These are phyloP conservation scores for Penicillium concentricum DNA, from an alignment of 2,329 filamentous ascomycete genomes.

Conservation along the genomic window DNA sequence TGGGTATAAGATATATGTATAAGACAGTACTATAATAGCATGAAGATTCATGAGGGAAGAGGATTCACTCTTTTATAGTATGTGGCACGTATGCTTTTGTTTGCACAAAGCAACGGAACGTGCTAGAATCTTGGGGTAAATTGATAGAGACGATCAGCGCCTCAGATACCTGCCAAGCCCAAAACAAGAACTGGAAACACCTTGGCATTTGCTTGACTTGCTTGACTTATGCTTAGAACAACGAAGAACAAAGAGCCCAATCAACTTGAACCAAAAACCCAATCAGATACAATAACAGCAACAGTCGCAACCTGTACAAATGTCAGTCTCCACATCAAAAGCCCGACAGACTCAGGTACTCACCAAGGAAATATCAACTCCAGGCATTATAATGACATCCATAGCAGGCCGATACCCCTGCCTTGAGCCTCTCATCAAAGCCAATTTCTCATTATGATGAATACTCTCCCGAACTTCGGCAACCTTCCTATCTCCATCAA, in stretches of 20 bases:
- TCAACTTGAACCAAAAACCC: slow-evolving; percentile 18
- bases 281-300: slow-evolving; percentile 22
- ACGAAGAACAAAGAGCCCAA: background rate
- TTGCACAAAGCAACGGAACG: background rate
- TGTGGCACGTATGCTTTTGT: background rate
- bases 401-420: slow-evolving; percentile 24
- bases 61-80: background rate
- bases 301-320: slow-evolving; percentile 17
- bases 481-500: slow-evolving; percentile 23
- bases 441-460: slow-evolving; percentile 22
- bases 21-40: background rate
- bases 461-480: slow-evolving; percentile 23
- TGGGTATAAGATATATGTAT: background rate
- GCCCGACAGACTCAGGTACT: background rate
- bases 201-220: slow-evolving; percentile 7
- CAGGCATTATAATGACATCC: slow-evolving; percentile 24
- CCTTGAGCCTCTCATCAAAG: slow-evolving; percentile 10
- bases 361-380: slow-evolving; percentile 28
- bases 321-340: background rate
- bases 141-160: background rate
- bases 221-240: background rate
- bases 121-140: background rate
- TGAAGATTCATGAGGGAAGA: background rate
- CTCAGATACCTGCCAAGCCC: slow-evolving; percentile 1
- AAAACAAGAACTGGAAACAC: background rate